A percentile compares a stretch with the other conserved stretches of the same genome.
These are phyloP conservation scores for Fusarium drepaniforme DNA, from an alignment of 2,329 filamentous ascomycete species.

Conservation along the genomic window DNA sequence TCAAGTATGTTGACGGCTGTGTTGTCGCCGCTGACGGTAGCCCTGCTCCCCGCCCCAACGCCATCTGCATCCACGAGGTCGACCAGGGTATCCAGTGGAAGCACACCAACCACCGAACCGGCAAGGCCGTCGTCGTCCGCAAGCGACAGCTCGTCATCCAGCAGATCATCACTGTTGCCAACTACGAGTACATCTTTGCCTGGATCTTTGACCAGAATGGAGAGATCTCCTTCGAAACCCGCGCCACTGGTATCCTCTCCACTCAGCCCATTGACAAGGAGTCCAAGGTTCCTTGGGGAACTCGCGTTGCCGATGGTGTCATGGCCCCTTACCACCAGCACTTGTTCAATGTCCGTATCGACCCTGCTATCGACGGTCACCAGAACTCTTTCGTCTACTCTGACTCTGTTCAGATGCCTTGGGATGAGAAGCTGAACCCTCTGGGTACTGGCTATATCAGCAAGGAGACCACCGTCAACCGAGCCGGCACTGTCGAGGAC, in stretches of 20 bases:
- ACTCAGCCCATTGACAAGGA: slow-evolving; percentile 66
- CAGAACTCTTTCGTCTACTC: slow-evolving; percentile 51
- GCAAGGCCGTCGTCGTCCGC: slow-evolving; percentile 64
- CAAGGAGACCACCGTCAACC: slow-evolving; percentile 24
- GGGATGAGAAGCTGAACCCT: slow-evolving; percentile 41
- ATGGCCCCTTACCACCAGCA: slow-evolving; percentile 75
- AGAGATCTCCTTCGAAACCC: slow-evolving; percentile 65
- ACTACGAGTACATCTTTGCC: slow-evolving; percentile 56
- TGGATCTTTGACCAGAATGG: slow-evolving; percentile 62
- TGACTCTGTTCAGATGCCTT: slow-evolving; percentile 7
- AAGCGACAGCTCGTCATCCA: slow-evolving; percentile 70
- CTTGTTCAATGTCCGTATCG: slow-evolving; percentile 70
- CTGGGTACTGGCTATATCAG: slow-evolving; percentile 54
- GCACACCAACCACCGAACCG: slow-evolving; percentile 26
- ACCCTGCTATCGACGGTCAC: slow-evolving; percentile 69
- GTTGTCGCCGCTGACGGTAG: background rate
- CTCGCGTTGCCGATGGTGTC: slow-evolving; percentile 68
- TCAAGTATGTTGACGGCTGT: slow-evolving; percentile 48
- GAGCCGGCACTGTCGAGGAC: background rate
- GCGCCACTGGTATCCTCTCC: slow-evolving; percentile 70
- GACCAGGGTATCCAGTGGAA: slow-evolving; percentile 29
- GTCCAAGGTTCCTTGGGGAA: slow-evolving; percentile 61
- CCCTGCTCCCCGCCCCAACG: slow-evolving; percentile 10
- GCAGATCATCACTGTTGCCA: slow-evolving; percentile 71
- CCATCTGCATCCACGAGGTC: slow-evolving; percentile 26